Evolutionary conservation across 805 yeast species (phyloP), one percentile per base, ranked within the genome.

Genomic region (Candida ortonii): DNA sequence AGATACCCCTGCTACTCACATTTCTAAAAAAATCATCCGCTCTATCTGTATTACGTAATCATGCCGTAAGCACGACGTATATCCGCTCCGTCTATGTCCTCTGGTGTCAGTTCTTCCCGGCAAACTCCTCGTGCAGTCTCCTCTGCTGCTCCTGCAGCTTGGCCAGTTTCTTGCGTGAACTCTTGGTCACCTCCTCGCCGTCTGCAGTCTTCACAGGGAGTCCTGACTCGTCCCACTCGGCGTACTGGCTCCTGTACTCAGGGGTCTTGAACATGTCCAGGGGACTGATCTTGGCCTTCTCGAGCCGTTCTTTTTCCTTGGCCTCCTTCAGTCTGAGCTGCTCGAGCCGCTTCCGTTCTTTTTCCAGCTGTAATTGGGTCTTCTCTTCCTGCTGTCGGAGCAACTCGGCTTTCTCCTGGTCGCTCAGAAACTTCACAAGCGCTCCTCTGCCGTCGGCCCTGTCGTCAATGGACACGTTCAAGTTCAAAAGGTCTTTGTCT

Each of bases 391-490:
- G 83, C 52, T 75, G 80, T 21, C 54, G 47, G 10, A 83, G 50
- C 26, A 85, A 67, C 39, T 82, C 90, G 23, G 65, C 68, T 55
- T 75, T 77, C 56, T 90, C 97, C 20, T 68, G 71, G 6, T 66
- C 74, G 34, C 74, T 78, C 44, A 93, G 67, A 49, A 90, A 83
- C 61, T 93, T 93, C 28, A 93, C 72, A 41, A 93, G 70, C 0
- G 97, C 89, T n/a, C 79, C 71, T 49, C 73, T 76, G 3, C 81
- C 88, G 40, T 73, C 82, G 5, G 78, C 70, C 52, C 97, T 78
- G 61, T 93, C 98, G 57, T 90, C 97, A 36, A 93, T 67, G 1
- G 94, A 78, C 25, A 93, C 82, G 18, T 94, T 93, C 42, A 88
- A 64, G 16, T 76, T 71, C 40, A 87, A 64, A 47, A 93, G 64